Evolutionary conservation across 1,139 yeast genomes (phyloP), one percentile per base, ranked within the genome.

Genomic region (Sugiyamaella paludigena): DNA sequence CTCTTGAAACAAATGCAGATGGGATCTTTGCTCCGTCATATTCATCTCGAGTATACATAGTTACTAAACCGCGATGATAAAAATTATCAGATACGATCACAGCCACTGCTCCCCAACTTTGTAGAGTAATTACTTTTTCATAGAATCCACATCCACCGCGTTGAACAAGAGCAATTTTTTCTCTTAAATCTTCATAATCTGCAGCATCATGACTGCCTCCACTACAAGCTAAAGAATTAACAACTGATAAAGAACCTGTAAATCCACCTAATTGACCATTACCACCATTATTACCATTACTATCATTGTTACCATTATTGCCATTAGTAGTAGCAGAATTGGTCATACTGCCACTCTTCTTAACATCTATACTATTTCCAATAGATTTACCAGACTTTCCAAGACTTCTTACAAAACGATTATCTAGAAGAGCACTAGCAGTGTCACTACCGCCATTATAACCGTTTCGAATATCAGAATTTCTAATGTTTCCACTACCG

Each of bases 121-220:
- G 74, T 44, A 72, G 57, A 30, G 59, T 58, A 47, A 63, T 56
- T n/a, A 71, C 65, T 53, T 72, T 72, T 11, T 63, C 64, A 50
- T 64, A 67, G 46, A 71, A 67, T 26, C 69, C 62, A 59, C 76
- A 72, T 6, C 63, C 69, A 16, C 76, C 76, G 2, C 74, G 63
- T 41, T 51, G 48, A 10, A 72, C 72, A 41, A 71, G 54, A 6
- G 71, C 74, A 33, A 71, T 60, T 35, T 59, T 54, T 45, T 59
- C 66, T 16, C 60, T 54, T 30, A 58, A 51, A 28, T 55, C 62
- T 40, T 51, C 58, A 19, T 49, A 43, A 44, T 49, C 56, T 12
- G 51, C 48, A 35, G 33, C 49, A 32, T 38, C 34, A 12, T 38
- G 31, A 12, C 43, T 40, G 26, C 47, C 44, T 7, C 47, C 51